Conservation (phyloP, 129 eudicot genomes). For the Tagetes erecta region DNA sequence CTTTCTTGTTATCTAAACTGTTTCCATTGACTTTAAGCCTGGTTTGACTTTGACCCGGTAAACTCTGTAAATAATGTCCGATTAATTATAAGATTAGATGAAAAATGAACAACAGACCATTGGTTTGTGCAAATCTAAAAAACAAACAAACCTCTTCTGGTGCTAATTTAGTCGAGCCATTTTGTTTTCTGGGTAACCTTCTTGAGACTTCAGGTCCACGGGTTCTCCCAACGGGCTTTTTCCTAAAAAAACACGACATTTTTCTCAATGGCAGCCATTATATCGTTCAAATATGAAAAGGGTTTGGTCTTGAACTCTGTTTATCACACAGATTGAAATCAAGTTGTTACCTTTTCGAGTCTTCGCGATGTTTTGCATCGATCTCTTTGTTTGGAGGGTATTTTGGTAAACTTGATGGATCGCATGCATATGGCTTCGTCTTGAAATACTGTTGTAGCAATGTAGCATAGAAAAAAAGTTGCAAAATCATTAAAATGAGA, state of each 20-base stretch:
- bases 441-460: conserved; percentile 61
- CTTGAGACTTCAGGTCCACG: conserved; percentile 73
- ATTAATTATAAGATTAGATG: conserved; percentile 21
- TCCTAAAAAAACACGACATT: conserved; percentile 42
- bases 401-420: conserved; percentile 89
- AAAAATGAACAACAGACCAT: conserved; percentile 15
- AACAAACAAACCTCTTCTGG: conserved; percentile 68
- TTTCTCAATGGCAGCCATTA: not conserved
- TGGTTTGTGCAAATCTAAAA: conserved; percentile 1
- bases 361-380: conserved; percentile 93
- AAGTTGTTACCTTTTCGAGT: conserved; percentile 59
- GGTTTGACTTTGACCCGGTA: conserved; percentile 47
- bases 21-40: conserved; percentile 47
- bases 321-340: not conserved
- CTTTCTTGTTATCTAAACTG: conserved; percentile 42
- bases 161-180: conserved; percentile 65
- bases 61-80: conserved; percentile 46
- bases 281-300: conserved; percentile 20
- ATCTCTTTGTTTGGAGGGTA: conserved; percentile 97
- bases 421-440: conserved; percentile 86
- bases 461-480: not conserved
- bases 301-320: conserved; percentile 1
- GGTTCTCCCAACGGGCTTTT: conserved; percentile 56
- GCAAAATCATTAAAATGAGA: conserved; percentile 10
- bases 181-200: conserved; percentile 64